Conservation (phyloP, 495 filamentous ascomycete genomes). For the Tuber aestivum region DNA sequence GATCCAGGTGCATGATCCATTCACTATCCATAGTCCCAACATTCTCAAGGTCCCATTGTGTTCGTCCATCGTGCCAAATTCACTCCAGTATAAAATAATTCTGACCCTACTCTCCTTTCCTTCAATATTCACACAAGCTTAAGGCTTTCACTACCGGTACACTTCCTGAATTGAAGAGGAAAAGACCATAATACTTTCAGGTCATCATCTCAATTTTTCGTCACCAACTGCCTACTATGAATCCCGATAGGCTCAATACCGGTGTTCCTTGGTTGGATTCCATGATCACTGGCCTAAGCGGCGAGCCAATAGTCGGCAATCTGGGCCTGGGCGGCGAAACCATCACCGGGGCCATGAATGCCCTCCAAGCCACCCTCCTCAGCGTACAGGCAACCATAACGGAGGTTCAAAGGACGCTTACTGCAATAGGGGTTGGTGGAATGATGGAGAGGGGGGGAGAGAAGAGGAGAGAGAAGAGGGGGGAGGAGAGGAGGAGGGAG, state of each 20-base stretch:
- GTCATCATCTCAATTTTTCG: neutral
- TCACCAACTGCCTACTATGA: neutral
- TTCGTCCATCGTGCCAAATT: neutral
- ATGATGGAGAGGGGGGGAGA: neutral
- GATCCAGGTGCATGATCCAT: too few species aligned
- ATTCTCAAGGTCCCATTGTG: neutral
- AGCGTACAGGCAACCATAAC: neutral
- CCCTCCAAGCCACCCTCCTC: neutral
- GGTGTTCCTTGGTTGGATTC: neutral
- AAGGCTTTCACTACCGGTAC: too few species aligned
- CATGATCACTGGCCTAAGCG: too few species aligned
- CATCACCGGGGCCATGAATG: neutral
- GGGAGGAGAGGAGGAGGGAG: too few species aligned
- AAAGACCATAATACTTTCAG: neutral
- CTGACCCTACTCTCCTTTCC: neutral
- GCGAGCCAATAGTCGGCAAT: too few species aligned
- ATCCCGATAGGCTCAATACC: neutral
- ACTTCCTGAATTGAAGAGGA: too few species aligned
- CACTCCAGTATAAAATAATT: neutral
- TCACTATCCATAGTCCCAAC: too few species aligned
- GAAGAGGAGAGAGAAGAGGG: too few species aligned
- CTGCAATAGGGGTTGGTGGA: neutral
- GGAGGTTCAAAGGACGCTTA: too few species aligned
- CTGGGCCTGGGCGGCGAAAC: neutral
- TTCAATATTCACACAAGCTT: neutral